Evolutionary conservation across 805 yeast species (phyloP).

Genomic region (Maudiozyma turicensis): DNA sequence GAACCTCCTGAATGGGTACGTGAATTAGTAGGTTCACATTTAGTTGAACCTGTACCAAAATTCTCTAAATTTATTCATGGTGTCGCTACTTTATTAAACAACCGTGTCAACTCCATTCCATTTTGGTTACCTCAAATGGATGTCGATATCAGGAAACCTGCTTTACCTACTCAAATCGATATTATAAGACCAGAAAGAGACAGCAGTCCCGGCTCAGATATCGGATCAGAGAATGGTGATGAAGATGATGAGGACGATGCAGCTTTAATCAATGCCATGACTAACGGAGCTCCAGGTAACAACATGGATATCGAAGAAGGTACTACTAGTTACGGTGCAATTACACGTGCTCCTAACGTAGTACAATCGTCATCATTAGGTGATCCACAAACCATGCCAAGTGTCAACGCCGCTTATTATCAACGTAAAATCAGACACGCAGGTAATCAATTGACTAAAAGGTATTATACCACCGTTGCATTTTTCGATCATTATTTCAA

Average conservation of each 20-base stretch:
- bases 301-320: slow-evolving; percentile 64
- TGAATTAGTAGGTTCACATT: slow-evolving; percentile 80
- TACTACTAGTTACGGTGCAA: slow-evolving; percentile 42
- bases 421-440: slow-evolving; percentile 16
- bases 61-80: slow-evolving; percentile 97
- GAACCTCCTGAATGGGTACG: slow-evolving; percentile 98
- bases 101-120: slow-evolving; percentile 75
- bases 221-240: slow-evolving; percentile 22
- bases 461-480: slow-evolving; percentile 15
- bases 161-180: slow-evolving; percentile 37
- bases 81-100: slow-evolving; percentile 82
- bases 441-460: slow-evolving; percentile 12
- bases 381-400: slow-evolving; percentile 2
- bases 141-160: slow-evolving; percentile 87
- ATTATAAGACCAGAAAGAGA: slow-evolving; percentile 25
- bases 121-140: slow-evolving; percentile 98
- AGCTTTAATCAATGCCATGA: slow-evolving; percentile 22
- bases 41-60: slow-evolving; percentile 97
- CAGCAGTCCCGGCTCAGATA: slow-evolving; percentile 3
- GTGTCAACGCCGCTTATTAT: slow-evolving; percentile 28
- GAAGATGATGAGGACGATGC: slow-evolving; percentile 30
- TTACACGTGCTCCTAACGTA: slow-evolving; percentile 4
- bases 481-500: slow-evolving; percentile 39
- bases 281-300: slow-evolving; percentile 35
- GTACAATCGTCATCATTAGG: slow-evolving; percentile 3